phyloP scores from a whole-genome alignment of 352 stramenopile species.

The Blastocystis sp. region DNA sequence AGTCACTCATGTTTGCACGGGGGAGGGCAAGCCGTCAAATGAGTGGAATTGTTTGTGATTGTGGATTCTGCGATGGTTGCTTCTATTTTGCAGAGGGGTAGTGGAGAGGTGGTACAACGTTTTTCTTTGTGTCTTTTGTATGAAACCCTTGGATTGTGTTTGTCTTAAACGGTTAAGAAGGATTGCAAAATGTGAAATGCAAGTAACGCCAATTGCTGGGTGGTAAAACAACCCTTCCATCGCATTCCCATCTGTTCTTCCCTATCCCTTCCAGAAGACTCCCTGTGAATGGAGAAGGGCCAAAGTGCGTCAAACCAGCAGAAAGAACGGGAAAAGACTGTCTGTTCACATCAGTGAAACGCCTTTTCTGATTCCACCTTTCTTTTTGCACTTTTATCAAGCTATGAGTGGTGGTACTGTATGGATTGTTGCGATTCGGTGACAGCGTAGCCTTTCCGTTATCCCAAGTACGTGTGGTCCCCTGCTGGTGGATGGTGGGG shows the following conservation, averaged over 20 bases:
- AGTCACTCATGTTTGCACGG: not conserved
- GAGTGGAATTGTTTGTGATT: not conserved
- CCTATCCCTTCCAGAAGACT: conserved; percentile 84
- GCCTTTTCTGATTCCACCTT: not conserved
- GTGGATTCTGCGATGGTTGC: too few species aligned
- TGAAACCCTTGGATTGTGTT: too few species aligned
- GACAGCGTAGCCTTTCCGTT: conserved; percentile 61
- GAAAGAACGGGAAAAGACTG: conserved; percentile 84
- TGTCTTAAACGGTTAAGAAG: too few species aligned
- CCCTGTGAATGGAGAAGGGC: conserved; percentile 84
- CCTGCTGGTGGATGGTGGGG: conserved; percentile 68
- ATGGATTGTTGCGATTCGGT: not conserved
- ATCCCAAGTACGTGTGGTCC: conserved; percentile 67
- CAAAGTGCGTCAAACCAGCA: conserved; percentile 81
- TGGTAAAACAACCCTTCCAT: conserved; percentile 61
- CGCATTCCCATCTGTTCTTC: not conserved
- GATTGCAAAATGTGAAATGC: too few species aligned
- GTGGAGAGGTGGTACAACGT: too few species aligned
- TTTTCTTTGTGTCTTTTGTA: too few species aligned
- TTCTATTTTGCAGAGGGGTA: too few species aligned
- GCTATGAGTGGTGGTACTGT: conserved; percentile 69
- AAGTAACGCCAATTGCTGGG: not conserved
- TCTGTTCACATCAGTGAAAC: not conserved
- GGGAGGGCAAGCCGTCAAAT: not conserved
- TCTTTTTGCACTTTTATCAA: conserved; percentile 18